phyloP scores from a whole-genome alignment of 2,329 filamentous ascomycete genomes.

The Dothideomycetes sp. region DNA sequence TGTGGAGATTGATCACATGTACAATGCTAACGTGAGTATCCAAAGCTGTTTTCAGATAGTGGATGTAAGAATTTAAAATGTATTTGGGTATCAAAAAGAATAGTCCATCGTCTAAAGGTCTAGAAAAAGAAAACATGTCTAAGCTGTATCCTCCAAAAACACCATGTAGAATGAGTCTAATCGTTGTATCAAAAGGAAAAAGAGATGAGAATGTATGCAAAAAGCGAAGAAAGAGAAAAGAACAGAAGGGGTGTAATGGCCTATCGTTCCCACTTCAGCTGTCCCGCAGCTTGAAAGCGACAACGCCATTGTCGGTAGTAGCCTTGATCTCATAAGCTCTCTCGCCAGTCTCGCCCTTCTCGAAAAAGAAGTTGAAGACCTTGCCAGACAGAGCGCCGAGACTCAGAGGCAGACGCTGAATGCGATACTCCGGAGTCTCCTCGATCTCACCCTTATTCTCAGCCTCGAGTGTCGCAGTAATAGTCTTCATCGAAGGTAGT shows the following conservation, averaged over 20 bases:
- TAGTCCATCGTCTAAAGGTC: not conserved
- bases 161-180: too few relatives aligned
- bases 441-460: constrained; percentile 1
- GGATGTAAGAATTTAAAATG: not conserved
- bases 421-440: not conserved
- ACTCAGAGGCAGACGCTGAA: constrained; percentile 13
- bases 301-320: constrained; percentile 1
- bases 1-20: too few relatives aligned
- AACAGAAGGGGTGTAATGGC: not conserved
- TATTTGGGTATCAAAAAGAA: not conserved
- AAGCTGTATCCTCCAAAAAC: too few relatives aligned
- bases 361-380: constrained; percentile 6
- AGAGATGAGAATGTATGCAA: not conserved
- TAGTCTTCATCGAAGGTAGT: constrained; percentile 18
- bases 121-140: not conserved
- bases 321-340: not conserved
- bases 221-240: not conserved
- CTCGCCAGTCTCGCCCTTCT: not conserved
- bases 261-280: constrained; percentile 3
- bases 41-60: too few relatives aligned
- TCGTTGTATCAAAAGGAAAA: not conserved
- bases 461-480: constrained; percentile 15
- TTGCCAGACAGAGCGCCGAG: constrained; percentile 10
- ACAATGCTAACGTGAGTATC: too few relatives aligned
- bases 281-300: constrained; percentile 8